Percentiles rank a stretch among this genome's conserved stretches.
These are phyloP conservation scores for Penicillium sp. DNA, from an alignment of 2,329 filamentous ascomycete species.

Conservation along the genomic window DNA sequence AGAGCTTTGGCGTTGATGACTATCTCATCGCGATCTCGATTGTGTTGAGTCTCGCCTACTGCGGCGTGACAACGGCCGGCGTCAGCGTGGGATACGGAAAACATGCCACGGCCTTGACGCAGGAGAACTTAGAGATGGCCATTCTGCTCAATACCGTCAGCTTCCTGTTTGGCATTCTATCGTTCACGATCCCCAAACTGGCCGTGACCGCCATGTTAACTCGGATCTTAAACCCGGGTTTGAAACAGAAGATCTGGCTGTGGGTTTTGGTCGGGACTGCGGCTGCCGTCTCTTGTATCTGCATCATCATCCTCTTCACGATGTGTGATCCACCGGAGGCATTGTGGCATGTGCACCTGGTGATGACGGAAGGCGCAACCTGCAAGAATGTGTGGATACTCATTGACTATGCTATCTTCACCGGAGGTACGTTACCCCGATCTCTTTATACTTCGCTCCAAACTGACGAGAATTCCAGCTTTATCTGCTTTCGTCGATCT, in stretches of 20 bases:
- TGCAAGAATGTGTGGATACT: conserved; percentile 40
- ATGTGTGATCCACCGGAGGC: conserved; percentile 43
- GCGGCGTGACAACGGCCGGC: conserved; percentile 35
- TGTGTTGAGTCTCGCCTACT: conserved; percentile 37
- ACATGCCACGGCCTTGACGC: conserved; percentile 35
- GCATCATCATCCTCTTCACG: conserved; percentile 43
- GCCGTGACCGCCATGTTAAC: conserved; percentile 29
- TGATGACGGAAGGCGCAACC: conserved; percentile 28
- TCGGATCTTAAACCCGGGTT: conserved; percentile 28
- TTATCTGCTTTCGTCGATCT: conserved; percentile 34
- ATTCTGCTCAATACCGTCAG: conserved; percentile 26
- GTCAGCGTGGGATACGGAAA: conserved; percentile 42
- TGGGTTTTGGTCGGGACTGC: conserved; percentile 33
- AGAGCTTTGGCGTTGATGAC: conserved; percentile 39
- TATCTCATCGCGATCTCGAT: conserved; percentile 37
- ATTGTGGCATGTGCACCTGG: conserved; percentile 38
- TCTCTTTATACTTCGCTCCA: too few species aligned
- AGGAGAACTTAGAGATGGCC: conserved; percentile 28
- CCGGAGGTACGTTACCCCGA: conserved; percentile 35
- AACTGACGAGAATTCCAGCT: conserved; percentile 16
- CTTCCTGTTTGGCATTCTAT: conserved; percentile 31
- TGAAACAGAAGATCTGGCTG: conserved; percentile 15
- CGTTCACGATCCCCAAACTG: conserved; percentile 30
- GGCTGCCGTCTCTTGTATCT: conserved; percentile 32
- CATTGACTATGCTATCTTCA: conserved; percentile 42